These are phyloP conservation scores for Mycena pura DNA, from an alignment of 768 basidiomycete species.

Conservation along the genomic window DNA sequence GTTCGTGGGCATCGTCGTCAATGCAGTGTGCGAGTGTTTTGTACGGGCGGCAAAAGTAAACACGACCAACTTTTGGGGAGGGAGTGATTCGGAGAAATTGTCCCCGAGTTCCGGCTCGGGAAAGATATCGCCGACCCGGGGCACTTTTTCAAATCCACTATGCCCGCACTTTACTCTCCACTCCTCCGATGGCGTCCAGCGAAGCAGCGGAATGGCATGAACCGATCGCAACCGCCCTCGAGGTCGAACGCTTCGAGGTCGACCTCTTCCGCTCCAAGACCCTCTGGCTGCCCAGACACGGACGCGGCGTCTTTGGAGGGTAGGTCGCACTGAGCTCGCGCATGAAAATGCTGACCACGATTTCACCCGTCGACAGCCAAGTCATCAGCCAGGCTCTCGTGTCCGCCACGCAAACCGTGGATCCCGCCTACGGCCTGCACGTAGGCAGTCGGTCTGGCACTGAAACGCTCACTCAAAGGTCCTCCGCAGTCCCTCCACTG, in stretches of 20 bases:
- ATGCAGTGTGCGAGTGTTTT: too few species aligned
- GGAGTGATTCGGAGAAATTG: too few species aligned
- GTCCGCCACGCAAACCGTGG: conserved; percentile 78
- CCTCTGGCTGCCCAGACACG: conserved; percentile 64
- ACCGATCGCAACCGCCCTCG: conserved; percentile 75
- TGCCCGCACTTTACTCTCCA: neutral
- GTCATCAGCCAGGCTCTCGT: conserved; percentile 89
- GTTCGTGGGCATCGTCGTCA: too few species aligned
- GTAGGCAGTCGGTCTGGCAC: conserved; percentile 50
- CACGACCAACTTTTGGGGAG: too few species aligned
- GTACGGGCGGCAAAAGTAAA: too few species aligned
- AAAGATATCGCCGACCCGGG: too few species aligned
- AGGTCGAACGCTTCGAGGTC: conserved; percentile 79
- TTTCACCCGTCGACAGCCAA: conserved; percentile 48
- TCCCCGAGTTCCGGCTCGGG: too few species aligned
- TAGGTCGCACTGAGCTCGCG: conserved; percentile 30
- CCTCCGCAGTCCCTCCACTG: conserved; percentile 49
- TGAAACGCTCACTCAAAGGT: conserved; percentile 8
- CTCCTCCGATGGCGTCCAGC: neutral
- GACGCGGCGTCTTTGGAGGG: conserved; percentile 85
- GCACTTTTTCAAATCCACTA: too few species aligned
- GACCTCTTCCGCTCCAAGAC: conserved; percentile 82
- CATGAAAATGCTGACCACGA: neutral
- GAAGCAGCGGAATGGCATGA: conserved; percentile 38
- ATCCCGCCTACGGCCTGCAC: conserved; percentile 69